Conservation (phyloP, 148 eudicot species). For the Chenopodium album region DNA sequence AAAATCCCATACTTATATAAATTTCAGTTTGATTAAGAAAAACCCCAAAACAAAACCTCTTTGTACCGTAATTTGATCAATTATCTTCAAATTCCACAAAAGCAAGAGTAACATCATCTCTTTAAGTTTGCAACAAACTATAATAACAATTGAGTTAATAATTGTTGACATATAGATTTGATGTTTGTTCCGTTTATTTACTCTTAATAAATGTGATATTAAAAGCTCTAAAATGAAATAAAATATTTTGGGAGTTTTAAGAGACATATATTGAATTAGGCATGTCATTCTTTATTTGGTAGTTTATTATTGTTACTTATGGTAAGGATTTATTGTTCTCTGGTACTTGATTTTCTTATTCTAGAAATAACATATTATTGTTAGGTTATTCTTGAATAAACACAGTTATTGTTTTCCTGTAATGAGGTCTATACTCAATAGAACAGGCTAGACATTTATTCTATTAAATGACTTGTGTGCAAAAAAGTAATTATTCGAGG, state of each 20-base stretch:
- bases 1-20: too few species aligned
- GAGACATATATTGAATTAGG: not conserved
- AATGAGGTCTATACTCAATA: not conserved
- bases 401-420: not conserved
- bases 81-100: too few species aligned
- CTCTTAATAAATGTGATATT: not conserved
- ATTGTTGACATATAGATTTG: not conserved
- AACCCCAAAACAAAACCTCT: too few species aligned
- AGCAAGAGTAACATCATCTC: too few species aligned
- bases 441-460: not conserved
- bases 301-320: not conserved
- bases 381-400: not conserved
- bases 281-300: not conserved
- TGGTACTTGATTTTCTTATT: not conserved
- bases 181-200: not conserved
- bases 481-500: not conserved
- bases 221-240: not conserved
- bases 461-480: not conserved
- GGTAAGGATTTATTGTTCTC: not conserved
- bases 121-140: too few species aligned
- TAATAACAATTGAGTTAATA: too few species aligned
- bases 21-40: too few species aligned
- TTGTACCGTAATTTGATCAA: too few species aligned
- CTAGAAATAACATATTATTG: not conserved
- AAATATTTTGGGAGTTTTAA: not conserved